Conservation (phyloP, 148 eudicot species). For the Chenopodium quinoa region DNA sequence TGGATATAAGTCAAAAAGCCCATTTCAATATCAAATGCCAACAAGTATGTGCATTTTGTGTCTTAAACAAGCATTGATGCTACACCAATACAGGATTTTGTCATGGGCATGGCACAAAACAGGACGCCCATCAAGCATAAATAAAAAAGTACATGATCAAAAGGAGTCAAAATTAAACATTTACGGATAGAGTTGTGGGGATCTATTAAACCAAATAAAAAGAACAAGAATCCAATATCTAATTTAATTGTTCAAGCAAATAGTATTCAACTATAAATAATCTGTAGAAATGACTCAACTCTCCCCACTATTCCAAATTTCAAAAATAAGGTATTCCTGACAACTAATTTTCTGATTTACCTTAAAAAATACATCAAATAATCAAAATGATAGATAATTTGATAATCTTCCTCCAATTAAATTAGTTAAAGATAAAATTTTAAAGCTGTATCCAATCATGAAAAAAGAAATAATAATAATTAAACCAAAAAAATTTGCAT, state of each 20-base stretch:
- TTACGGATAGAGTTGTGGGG: background rate
- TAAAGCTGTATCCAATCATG: no score
- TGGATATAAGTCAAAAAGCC: background rate
- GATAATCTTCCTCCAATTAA: no score
- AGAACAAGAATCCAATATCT: background rate
- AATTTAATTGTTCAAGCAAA: no score
- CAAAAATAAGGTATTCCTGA: no score
- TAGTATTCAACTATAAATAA: no score
- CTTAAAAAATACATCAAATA: no score
- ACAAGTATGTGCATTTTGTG: background rate
- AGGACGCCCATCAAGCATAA: background rate
- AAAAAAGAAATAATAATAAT: no score
- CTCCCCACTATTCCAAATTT: background rate
- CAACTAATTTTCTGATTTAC: no score
- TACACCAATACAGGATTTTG: background rate
- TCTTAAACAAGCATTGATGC: background rate
- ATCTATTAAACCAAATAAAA: background rate
- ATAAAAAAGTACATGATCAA: background rate
- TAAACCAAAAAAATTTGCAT: no score
- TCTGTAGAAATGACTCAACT: no score
- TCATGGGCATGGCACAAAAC: background rate
- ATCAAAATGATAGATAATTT: no score
- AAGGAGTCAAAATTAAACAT: background rate
- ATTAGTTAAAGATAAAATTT: no score
- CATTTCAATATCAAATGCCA: background rate